Percentiles rank a stretch among this genome's conserved stretches.
Conservation (phyloP, 1,139 yeast species). For the Suhomyces yuchorum region DNA sequence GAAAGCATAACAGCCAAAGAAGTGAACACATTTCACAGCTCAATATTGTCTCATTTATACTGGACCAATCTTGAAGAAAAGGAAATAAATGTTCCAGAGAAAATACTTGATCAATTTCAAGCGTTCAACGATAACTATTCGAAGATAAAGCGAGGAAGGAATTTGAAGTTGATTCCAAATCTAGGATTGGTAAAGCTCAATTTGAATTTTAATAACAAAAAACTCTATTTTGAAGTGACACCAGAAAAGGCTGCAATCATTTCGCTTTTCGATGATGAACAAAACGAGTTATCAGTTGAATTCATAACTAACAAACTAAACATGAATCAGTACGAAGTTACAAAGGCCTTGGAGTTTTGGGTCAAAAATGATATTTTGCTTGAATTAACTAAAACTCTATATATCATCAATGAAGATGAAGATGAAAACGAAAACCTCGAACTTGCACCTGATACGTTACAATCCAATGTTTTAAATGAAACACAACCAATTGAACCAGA, state of each 20-base stretch:
- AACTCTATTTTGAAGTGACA: slow-evolving; percentile 50
- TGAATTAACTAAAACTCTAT: slow-evolving; percentile 35
- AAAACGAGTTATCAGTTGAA: slow-evolving; percentile 28
- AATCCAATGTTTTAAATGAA: not conserved
- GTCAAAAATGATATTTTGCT: slow-evolving; percentile 49
- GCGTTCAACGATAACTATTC: slow-evolving; percentile 47
- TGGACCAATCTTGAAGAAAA: slow-evolving; percentile 50
- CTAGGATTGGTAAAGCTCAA: slow-evolving; percentile 66
- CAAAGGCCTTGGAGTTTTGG: slow-evolving; percentile 58
- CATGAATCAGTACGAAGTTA: slow-evolving; percentile 42
- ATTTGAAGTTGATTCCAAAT: slow-evolving; percentile 57
- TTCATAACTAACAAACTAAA: slow-evolving; percentile 29
- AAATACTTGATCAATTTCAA: slow-evolving; percentile 39
- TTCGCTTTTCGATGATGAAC: slow-evolving; percentile 48
- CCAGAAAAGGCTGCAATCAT: slow-evolving; percentile 75
- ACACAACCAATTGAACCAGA: not conserved
- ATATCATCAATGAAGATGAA: slow-evolving; percentile 25
- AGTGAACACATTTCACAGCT: slow-evolving; percentile 25
- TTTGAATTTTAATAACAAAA: slow-evolving; percentile 51
- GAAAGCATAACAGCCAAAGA: slow-evolving; percentile 21
- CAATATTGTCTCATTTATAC: slow-evolving; percentile 44
- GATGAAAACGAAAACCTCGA: slow-evolving; percentile 12
- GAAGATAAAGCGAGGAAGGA: slow-evolving; percentile 55
- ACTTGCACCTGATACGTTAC: not conserved
- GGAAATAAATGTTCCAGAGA: slow-evolving; percentile 49